phyloP scores from a whole-genome alignment of 768 basidiomycete genomes.

The Lentinula sp. region DNA sequence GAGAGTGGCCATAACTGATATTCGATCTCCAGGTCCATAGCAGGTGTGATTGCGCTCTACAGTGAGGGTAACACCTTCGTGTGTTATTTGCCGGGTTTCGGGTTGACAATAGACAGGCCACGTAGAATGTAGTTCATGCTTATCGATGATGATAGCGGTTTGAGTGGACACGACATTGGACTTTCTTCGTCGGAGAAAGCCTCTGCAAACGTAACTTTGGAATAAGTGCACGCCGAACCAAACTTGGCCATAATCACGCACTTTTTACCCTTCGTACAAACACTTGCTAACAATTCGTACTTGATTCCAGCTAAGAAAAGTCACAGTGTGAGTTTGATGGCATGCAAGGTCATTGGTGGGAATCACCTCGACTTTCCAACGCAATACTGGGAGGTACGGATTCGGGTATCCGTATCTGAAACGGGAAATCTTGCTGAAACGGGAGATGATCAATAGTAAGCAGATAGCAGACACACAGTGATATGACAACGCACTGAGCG shows the following conservation, averaged over 20 bases:
- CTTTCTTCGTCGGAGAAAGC: conserved; percentile 79
- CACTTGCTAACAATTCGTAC: conserved; percentile 85
- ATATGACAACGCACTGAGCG: conserved; percentile 44
- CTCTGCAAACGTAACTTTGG: conserved; percentile 34
- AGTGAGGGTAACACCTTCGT: conserved; percentile 68
- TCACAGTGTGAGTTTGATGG: background rate
- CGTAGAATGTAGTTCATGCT: conserved; percentile 88
- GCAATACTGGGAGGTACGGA: conserved; percentile 84
- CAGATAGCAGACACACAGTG: conserved; percentile 3
- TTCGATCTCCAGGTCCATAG: conserved; percentile 81
- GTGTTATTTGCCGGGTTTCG: conserved; percentile 57
- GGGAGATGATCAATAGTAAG: background rate
- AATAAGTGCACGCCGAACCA: background rate
- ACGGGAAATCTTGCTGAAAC: conserved; percentile 77
- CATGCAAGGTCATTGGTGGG: background rate
- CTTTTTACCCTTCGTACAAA: conserved; percentile 86
- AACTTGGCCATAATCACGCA: conserved; percentile 23
- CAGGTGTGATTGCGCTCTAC: conserved; percentile 75
- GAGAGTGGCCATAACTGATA: conserved; percentile 64
- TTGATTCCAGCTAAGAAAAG: conserved; percentile 61
- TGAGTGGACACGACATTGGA: conserved; percentile 60
- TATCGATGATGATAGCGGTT: conserved; percentile 78
- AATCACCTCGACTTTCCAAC: conserved; percentile 66
- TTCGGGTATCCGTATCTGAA: conserved; percentile 88
- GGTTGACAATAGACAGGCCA: conserved; percentile 88